Evolutionary conservation across 108 stramenopile genomes (phyloP), one percentile per base, ranked within the genome.

Genomic region (Seminavis robusta): DNA sequence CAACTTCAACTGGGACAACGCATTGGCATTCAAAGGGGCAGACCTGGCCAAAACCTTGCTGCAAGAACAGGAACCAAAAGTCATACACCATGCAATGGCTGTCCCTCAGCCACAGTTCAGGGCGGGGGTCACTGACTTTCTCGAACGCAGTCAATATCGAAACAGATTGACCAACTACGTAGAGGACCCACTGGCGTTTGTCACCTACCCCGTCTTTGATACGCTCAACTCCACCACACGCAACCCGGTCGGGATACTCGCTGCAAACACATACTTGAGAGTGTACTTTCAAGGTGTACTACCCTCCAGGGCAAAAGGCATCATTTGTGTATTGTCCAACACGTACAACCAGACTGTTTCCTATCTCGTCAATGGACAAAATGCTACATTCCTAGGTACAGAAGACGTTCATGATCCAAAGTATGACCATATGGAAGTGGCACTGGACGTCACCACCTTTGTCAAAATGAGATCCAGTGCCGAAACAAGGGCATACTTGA

Each of bases 371-470:
- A 37, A 37, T 37, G 36, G 36, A 10, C 36, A 37, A 13, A 37
- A 11, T 13, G 11, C 36, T 11, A 13, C 10, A 11, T 37, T 11
- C 13, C 36, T 37, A 10, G 36, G 36, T 13, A 10, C 36, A 11
- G 36, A 37, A 11, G 36, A 37, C 13, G 11, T 10, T 37, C 36
- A 37, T 13, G 36, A 37, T 37, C 10, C 36, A 10, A 37, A 10
- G 11, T 76, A 58, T 45, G 29, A 60, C 30, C 21, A 60, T 2
- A n/a, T 53, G 5, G 42, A 43, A 15, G 42, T 21, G 23, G 6
- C 42, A 5, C 20, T 21, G 4, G 23, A n/a, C 15, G 23, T 43
- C 42, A 43, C 17, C 15, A 6, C 6, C 6, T 43, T 21, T 15
- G 9, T 43, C 6, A 16, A 43, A 13, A 8, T 11, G 13, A 13